Percentiles rank a stretch among this genome's conserved stretches.
phyloP scores from a whole-genome alignment of 2,329 filamentous ascomycete genomes.

The Talaromyces sp. region DNA sequence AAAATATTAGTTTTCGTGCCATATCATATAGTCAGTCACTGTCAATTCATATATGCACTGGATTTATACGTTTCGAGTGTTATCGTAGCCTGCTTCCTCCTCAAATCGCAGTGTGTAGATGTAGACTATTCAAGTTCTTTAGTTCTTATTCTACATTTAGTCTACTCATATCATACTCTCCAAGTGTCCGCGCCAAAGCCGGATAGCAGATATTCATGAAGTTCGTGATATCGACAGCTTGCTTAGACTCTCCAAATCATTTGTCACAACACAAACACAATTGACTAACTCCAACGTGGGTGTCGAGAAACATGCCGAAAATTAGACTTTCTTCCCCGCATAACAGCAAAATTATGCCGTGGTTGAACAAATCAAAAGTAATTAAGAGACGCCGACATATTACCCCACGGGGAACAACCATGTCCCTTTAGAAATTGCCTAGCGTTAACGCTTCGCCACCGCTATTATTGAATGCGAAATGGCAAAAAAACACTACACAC shows the following conservation, averaged over 20 bases:
- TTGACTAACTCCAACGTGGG: neutral
- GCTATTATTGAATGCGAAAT: neutral
- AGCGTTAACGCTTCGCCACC: neutral
- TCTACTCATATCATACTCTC: neutral
- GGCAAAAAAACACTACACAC: neutral
- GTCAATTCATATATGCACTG: too few relatives aligned
- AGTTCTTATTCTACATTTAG: neutral
- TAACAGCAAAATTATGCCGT: neutral
- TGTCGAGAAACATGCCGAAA: neutral
- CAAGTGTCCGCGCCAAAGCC: neutral
- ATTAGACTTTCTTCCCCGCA: neutral
- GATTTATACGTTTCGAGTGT: neutral
- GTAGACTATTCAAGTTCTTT: neutral
- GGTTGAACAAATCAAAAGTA: neutral
- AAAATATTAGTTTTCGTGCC: neutral
- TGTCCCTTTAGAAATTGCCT: neutral
- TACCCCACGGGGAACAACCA: neutral
- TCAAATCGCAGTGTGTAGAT: neutral
- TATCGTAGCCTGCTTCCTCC: neutral
- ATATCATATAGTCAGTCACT: neutral
- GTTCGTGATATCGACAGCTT: neutral
- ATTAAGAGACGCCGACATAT: neutral
- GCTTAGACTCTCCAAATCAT: neutral
- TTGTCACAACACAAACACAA: neutral
- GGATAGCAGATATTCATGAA: neutral